Percentiles rank a stretch among this genome's conserved stretches.
phyloP scores from a whole-genome alignment of 2,329 filamentous ascomycete genomes.

The Penicillium sp. region DNA sequence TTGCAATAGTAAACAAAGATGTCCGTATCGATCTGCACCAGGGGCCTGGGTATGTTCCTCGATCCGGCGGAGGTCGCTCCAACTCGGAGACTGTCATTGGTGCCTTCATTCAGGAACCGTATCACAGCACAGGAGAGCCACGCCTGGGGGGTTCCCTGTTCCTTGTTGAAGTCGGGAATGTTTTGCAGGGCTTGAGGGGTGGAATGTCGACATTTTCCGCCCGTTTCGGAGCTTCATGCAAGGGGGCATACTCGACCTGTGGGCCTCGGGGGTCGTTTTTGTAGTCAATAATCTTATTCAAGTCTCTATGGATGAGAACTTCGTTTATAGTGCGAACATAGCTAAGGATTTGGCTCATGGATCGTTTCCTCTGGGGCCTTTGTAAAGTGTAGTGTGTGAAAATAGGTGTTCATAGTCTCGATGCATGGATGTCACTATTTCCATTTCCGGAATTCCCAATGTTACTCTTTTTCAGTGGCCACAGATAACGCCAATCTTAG shows the following conservation, averaged over 20 bases:
- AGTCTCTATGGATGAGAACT: no score
- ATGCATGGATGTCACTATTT: no score
- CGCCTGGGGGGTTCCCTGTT: background rate
- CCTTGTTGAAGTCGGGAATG: constrained; percentile 12
- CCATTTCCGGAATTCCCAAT: no score
- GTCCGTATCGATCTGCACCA: constrained; percentile 15
- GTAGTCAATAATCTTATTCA: no score
- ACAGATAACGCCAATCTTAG: no score
- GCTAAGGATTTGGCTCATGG: no score
- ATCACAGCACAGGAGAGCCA: background rate
- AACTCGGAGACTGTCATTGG: constrained; percentile 7
- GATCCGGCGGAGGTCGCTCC: background rate
- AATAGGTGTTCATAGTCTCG: no score
- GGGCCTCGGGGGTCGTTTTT: no score
- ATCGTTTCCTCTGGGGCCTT: no score
- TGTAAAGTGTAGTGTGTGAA: no score
- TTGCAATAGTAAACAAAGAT: background rate
- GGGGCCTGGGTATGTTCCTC: constrained; percentile 18
- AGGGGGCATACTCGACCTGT: constrained; percentile 19
- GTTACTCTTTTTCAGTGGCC: no score
- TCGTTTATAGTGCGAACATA: no score
- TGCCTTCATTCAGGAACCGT: constrained; percentile 14
- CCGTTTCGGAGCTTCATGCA: constrained; percentile 7
- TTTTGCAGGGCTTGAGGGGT: background rate
- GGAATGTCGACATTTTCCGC: constrained; percentile 16